Percentiles rank a stretch among this genome's conserved stretches.
Conservation (phyloP, 2,329 filamentous ascomycete genomes). For the Zasmidium cellare region DNA sequence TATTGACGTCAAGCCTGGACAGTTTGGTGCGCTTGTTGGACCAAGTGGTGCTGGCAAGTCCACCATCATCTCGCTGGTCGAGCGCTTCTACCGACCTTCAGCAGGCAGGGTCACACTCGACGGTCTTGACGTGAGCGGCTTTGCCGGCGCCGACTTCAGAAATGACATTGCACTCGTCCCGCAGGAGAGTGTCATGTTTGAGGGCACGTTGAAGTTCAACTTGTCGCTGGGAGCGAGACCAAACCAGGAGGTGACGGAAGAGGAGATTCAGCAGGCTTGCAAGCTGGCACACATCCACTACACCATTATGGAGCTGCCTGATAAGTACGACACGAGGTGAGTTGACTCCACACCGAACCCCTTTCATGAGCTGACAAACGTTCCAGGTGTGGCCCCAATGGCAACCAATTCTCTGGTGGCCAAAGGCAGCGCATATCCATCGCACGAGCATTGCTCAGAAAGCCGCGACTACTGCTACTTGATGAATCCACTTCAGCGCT, state of each 20-base stretch:
- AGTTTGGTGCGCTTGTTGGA: slow-evolving; percentile 45
- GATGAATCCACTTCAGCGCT: slow-evolving; percentile 47
- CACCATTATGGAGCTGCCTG: slow-evolving; percentile 61
- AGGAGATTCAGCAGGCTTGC: slow-evolving; percentile 67
- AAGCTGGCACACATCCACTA: slow-evolving; percentile 70
- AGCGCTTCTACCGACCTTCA: slow-evolving; percentile 60
- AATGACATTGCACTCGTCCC: slow-evolving; percentile 46
- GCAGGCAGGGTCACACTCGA: slow-evolving; percentile 63
- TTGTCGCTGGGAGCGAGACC: slow-evolving; percentile 48
- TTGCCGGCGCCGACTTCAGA: slow-evolving; percentile 42
- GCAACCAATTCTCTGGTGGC: slow-evolving; percentile 44
- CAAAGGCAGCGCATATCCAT: slow-evolving; percentile 46
- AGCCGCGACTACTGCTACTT: slow-evolving; percentile 42
- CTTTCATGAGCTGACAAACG: neutral
- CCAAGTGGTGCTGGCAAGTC: slow-evolving; percentile 43
- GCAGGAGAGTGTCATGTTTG: slow-evolving; percentile 51
- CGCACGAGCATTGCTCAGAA: slow-evolving; percentile 44
- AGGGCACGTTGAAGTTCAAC: slow-evolving; percentile 46
- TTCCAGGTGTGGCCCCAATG: slow-evolving; percentile 39
- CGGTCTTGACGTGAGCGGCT: slow-evolving; percentile 37
- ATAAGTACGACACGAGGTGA: slow-evolving; percentile 62
- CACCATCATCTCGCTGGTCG: slow-evolving; percentile 42
- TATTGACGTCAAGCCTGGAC: slow-evolving; percentile 36
- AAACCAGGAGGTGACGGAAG: slow-evolving; percentile 55
- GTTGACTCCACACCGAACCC: neutral